Percentiles rank a stretch among this genome's conserved stretches.
Conservation (phyloP, 805 yeast species). For the Starmerella vaccinii region DNA sequence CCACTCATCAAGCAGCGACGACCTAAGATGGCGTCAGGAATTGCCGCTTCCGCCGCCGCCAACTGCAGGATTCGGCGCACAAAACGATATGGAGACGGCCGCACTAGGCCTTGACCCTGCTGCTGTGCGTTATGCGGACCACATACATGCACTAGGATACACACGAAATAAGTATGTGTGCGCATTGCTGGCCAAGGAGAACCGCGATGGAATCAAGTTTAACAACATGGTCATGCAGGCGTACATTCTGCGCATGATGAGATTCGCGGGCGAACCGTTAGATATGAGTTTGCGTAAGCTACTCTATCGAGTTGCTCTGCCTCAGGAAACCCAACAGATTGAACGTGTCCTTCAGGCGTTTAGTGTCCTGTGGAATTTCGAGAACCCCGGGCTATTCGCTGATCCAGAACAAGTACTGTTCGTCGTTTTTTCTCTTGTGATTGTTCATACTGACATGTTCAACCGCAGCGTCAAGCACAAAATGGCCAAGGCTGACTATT, state of each 20-base stretch:
- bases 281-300: constrained; percentile 57
- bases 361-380: constrained; percentile 41
- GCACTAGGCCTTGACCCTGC: constrained; percentile 15
- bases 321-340: constrained; percentile 66
- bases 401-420: constrained; percentile 49
- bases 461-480: constrained; percentile 57
- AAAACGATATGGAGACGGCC: constrained; percentile 11
- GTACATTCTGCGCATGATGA: constrained; percentile 33
- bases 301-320: constrained; percentile 48
- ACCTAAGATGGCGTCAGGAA: constrained; percentile 6
- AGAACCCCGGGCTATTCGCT: constrained; percentile 35
- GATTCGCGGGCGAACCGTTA: constrained; percentile 46
- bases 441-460: constrained; percentile 66
- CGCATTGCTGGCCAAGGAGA: constrained; percentile 20
- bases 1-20: constrained; percentile 10
- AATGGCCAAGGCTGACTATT: constrained; percentile 55
- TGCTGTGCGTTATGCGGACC: constrained; percentile 22
- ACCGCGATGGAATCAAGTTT: constrained; percentile 9
- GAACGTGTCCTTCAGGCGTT: constrained; percentile 55
- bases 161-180: constrained; percentile 20
- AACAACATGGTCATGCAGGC: constrained; percentile 23
- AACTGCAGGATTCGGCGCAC: constrained; percentile 11
- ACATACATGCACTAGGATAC: constrained; percentile 15
- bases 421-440: constrained; percentile 51
- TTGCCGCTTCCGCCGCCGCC: constrained; percentile 22